Base-by-base conservation (phyloP, 441 rosid genomes). In the Pelargonium exstipulatum region DNA sequence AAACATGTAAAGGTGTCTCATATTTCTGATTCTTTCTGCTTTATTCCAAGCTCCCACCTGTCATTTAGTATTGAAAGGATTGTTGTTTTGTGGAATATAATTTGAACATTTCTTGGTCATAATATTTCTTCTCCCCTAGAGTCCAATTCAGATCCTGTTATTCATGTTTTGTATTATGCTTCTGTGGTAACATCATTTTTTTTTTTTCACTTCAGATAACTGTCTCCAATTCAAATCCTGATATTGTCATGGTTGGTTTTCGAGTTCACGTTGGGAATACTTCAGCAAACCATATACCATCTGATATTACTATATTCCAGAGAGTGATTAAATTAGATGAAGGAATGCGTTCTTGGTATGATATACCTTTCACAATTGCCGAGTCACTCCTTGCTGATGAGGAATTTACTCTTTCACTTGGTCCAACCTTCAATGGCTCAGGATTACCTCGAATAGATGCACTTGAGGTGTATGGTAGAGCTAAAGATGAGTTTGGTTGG, bases 401-500 rank as follows among this genome's bases (percentile, higher is more conserved):
- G 84, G 99, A 96, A 79, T 86, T 94, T 83, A 71, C 84, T 62
- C 79, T 96, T 70, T 76, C 92, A 69, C 90, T 96, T 71, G 99
- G 98, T 69, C 87, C 98, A 49, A 87, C 98, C 60, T 83, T 89
- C 75, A 90, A 88, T 80, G 97, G 96, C 77, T 86, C 94, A 75
- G 80, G 89, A 69, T 72, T 87, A 45, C 95, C 99, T 46, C 89
- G 99, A 85, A 88, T 96, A 69, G 99, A 96, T 46, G 86, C 86
- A 7, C 99, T 96, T 79, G 99, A 96, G 85, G 94, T 94, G 48
- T 91, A 96, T 83, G 99, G 99, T 51, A 95, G 95, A 66, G 91
- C 95, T 76, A 96, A 96, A 85, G 99, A 96, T 84, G 99, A 96
- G 85, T 96, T 94, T 86, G 99, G 99, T 62, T 96, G 99, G 99